These are phyloP conservation scores for Nicotiana otophora DNA, from an alignment of 257 asterid species.

Conservation along the genomic window DNA sequence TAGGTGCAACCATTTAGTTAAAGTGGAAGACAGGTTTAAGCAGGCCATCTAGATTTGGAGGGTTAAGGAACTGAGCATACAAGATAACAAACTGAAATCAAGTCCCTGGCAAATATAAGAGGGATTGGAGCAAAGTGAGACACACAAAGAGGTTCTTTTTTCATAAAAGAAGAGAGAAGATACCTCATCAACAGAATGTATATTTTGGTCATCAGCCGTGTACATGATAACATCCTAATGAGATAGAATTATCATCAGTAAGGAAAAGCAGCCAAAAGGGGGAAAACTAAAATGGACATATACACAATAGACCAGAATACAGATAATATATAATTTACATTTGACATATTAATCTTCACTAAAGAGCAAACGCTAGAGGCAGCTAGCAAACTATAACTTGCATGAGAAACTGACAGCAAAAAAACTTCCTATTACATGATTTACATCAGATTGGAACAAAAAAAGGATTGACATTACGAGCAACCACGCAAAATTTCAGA, in stretches of 20 bases:
- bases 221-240: slow-evolving; percentile 77
- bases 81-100: background rate
- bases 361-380: background rate
- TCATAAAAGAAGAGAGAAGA: background rate
- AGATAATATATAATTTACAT: background rate
- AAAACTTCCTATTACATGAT: background rate
- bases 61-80: background rate
- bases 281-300: background rate
- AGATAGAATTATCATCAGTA: slow-evolving; percentile 16
- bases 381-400: background rate
- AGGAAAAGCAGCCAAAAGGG: background rate
- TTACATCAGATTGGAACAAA: background rate
- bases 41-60: background rate
- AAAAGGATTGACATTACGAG: background rate
- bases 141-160: background rate
- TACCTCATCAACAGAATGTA: slow-evolving; percentile 88
- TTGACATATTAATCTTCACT: background rate
- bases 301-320: background rate
- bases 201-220: slow-evolving; percentile 71
- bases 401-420: background rate
- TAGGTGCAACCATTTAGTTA: background rate
- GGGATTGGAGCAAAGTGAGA: slow-evolving; percentile 5
- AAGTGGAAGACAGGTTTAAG: background rate
- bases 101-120: background rate
- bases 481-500: background rate